Evolutionary conservation across 305 asterid genomes (phyloP).

Genomic region (Petunia hybrid): DNA sequence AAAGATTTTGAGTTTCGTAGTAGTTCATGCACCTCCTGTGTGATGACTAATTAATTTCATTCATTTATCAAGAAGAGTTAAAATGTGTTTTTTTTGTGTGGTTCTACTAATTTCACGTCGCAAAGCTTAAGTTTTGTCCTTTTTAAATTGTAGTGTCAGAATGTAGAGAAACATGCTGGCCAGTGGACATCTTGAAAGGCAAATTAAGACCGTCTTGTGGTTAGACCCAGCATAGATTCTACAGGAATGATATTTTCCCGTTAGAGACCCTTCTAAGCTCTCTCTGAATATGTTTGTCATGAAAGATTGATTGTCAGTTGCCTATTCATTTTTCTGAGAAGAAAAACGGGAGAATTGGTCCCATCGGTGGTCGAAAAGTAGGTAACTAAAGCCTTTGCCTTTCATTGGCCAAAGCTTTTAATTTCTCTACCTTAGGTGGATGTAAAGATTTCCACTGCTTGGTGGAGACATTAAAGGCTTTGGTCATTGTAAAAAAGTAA

Average conservation of each 20-base stretch:
- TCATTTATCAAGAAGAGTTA: not conserved
- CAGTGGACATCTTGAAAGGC: not conserved
- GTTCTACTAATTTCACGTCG: not conserved
- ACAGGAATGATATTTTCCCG: constrained; percentile 13
- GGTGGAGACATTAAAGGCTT: constrained; percentile 1
- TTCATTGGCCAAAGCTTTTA: too few species aligned
- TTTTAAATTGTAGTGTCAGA: not conserved
- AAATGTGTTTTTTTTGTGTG: not conserved
- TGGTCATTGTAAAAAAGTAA: not conserved
- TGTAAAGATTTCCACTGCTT: not conserved
- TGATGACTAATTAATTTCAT: not conserved
- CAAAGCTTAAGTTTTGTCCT: not conserved
- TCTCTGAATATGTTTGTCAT: not conserved
- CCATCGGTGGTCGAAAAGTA: not conserved
- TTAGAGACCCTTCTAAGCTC: not conserved
- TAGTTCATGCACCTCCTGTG: not conserved
- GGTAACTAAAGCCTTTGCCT: not conserved
- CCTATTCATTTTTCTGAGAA: not conserved
- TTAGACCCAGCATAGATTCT: not conserved
- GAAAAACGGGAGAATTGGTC: constrained; percentile 4
- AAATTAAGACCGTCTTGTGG: not conserved
- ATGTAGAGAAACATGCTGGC: not conserved
- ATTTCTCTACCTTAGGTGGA: too few species aligned
- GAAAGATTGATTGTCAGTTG: not conserved
- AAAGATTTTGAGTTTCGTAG: not conserved